These are phyloP conservation scores for Hemisphaericaspora lyxosophila DNA, from an alignment of 1,139 yeast genomes.

Conservation along the genomic window DNA sequence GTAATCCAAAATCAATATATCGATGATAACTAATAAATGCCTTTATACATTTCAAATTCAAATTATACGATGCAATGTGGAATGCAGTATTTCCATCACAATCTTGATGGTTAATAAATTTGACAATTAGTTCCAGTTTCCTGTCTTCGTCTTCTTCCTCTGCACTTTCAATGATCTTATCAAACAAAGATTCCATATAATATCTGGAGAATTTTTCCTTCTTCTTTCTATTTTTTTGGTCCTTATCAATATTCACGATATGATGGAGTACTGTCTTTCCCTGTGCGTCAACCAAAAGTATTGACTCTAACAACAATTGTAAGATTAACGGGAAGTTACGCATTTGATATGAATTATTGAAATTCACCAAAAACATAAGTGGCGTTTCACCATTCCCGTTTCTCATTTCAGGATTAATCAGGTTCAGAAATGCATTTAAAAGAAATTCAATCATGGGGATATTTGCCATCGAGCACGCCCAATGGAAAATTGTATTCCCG, in stretches of 20 bases:
- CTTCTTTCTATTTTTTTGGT: conserved; percentile 54
- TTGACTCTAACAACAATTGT: conserved; percentile 73
- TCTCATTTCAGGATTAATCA: conserved; percentile 61
- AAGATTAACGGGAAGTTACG: conserved; percentile 72
- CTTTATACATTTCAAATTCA: conserved; percentile 73
- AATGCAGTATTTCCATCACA: conserved; percentile 84
- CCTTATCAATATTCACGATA: conserved; percentile 33
- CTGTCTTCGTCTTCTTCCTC: conserved; percentile 21
- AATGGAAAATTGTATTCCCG: conserved; percentile 91
- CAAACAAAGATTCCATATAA: conserved; percentile 74
- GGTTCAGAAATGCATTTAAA: conserved; percentile 39
- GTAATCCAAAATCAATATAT: conserved; percentile 55
- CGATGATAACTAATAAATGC: conserved; percentile 74
- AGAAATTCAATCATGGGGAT: conserved; percentile 70
- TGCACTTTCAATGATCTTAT: conserved; percentile 44
- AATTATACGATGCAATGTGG: conserved; percentile 75
- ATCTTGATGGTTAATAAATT: conserved; percentile 78
- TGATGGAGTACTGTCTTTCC: conserved; percentile 82
- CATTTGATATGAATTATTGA: conserved; percentile 80
- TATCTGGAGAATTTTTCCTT: conserved; percentile 76
- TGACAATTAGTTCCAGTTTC: conserved; percentile 46
- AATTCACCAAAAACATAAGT: conserved; percentile 81
- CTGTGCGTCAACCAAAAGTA: conserved; percentile 66
- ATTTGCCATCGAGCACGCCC: conserved; percentile 94
- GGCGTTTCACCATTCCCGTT: conserved; percentile 85